Evolutionary conservation across 2,329 filamentous ascomycete species (phyloP), one percentile per base, ranked within the genome.

Genomic region (Lachnellula subtilissima): DNA sequence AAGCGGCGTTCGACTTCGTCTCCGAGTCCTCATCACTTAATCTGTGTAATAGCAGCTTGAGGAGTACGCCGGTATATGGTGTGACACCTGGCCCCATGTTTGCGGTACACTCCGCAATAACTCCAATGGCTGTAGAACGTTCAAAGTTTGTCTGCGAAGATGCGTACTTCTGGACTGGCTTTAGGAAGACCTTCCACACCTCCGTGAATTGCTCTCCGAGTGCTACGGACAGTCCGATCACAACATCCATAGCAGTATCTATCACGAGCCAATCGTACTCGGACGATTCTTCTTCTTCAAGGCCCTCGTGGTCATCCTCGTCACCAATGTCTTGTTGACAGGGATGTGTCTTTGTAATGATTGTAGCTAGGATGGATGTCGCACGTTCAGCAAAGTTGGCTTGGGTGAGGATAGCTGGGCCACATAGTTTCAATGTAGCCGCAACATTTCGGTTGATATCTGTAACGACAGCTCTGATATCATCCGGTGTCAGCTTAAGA

Each of bases 201-300:
- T 96, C 88, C 54, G 81, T 81, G 67, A 97, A 97, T 64, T 86
- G 84, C 22, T 81, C 73, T 40, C 94, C 94, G 14, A 97, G 84
- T 35, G 91, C 91, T 48, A 85, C 84, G 19, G 92, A 86, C 42
- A 97, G 82, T 39, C 89, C 91, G 51, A 91, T 90, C 50, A 97
- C 80, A 48, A 96, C 91, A 63, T 97, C 94, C 54, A 97, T 83
- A 37, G 91, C 92, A 9, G 91, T 96, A 76, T 99, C 94, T 53
- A 97, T 88, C 51, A 96, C 87, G 17, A 97, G 83, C 94, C 94
- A 97, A 77, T 97, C 94, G 68, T 96, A 96, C 76, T 99, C 94
- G 2, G 93, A 96, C 32, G 88, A 70, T 91, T 93, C 53, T 77
- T 77, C 84, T 9, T 68, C 65, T 54, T 88, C 84, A 9, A 85